Percentiles rank a stretch among this genome's conserved stretches.
Conservation (phyloP, 2,329 filamentous ascomycete species). For the Aspergillus pseudoviridinutans region DNA sequence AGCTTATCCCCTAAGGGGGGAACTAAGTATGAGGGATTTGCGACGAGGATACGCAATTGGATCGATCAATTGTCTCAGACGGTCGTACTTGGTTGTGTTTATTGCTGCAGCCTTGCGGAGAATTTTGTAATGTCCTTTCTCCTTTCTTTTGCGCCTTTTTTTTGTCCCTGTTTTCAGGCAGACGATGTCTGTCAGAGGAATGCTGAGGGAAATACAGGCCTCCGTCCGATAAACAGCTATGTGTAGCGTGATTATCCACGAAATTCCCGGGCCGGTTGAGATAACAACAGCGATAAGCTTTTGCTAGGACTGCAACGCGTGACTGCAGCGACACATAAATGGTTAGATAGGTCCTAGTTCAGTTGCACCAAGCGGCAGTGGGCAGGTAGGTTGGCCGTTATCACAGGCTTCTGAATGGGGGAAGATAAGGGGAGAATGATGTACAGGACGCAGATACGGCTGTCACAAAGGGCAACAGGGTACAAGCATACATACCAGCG, state of each 20-base stretch:
- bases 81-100: slow-evolving; percentile 1
- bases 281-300: slow-evolving; percentile 20
- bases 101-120: slow-evolving; percentile 3
- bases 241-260: slow-evolving; percentile 12
- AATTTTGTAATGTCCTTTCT: neutral
- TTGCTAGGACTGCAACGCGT: slow-evolving; percentile 4
- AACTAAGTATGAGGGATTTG: slow-evolving; percentile 27
- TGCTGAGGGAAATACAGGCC: neutral
- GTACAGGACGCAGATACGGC: slow-evolving; percentile 2
- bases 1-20: slow-evolving; percentile 20
- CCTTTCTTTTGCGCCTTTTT: neutral
- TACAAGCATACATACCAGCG: slow-evolving; percentile 5
- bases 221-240: neutral
- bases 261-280: slow-evolving; percentile 8
- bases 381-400: slow-evolving; percentile 11
- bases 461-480: neutral
- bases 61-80: slow-evolving; percentile 17
- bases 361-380: slow-evolving; percentile 8
- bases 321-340: slow-evolving; percentile 14
- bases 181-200: neutral
- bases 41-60: slow-evolving; percentile 11
- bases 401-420: slow-evolving; percentile 20
- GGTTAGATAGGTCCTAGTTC: slow-evolving; percentile 18
- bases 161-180: neutral
- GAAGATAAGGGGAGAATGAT: slow-evolving; percentile 21